Percentiles rank a stretch among this genome's conserved stretches.
These are phyloP conservation scores for Fraxinus sp. DNA, from an alignment of 305 asterid species.

Conservation along the genomic window DNA sequence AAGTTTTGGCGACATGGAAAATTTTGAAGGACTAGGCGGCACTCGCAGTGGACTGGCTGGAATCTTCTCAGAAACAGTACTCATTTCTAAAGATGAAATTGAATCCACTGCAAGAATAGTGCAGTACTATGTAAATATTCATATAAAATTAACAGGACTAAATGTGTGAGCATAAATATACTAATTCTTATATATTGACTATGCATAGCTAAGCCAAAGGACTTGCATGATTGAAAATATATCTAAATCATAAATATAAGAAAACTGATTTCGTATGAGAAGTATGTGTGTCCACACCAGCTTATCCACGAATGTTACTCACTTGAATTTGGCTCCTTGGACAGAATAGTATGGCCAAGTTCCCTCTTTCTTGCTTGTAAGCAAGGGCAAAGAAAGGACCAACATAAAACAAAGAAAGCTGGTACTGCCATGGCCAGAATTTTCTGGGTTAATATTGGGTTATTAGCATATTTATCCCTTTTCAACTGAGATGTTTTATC, in stretches of 20 bases:
- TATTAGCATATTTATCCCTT: conserved; percentile 34
- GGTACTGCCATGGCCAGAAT: conserved; percentile 64
- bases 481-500: conserved; percentile 28
- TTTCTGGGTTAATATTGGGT: conserved; percentile 40
- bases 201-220: conserved; percentile 3
- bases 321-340: conserved; percentile 73
- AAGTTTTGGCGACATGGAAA: conserved; percentile 87
- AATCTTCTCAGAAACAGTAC: conserved; percentile 45
- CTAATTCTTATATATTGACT: conserved; percentile 2
- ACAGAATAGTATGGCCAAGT: conserved; percentile 50
- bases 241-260: background rate
- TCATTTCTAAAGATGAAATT: conserved; percentile 57
- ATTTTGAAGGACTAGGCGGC: conserved; percentile 89
- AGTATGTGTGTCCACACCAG: background rate
- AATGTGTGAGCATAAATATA: background rate
- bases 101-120: conserved; percentile 59
- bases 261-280: background rate
- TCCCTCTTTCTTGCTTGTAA: conserved; percentile 70
- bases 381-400: conserved; percentile 80
- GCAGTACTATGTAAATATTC: conserved; percentile 10
- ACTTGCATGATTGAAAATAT: background rate
- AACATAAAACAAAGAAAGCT: conserved; percentile 62
- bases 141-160: background rate
- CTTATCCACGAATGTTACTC: conserved; percentile 34
- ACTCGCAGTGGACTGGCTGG: conserved; percentile 72